These are phyloP conservation scores for Pelargonium nanum DNA, from an alignment of 345 rosid species.

Conservation along the genomic window DNA sequence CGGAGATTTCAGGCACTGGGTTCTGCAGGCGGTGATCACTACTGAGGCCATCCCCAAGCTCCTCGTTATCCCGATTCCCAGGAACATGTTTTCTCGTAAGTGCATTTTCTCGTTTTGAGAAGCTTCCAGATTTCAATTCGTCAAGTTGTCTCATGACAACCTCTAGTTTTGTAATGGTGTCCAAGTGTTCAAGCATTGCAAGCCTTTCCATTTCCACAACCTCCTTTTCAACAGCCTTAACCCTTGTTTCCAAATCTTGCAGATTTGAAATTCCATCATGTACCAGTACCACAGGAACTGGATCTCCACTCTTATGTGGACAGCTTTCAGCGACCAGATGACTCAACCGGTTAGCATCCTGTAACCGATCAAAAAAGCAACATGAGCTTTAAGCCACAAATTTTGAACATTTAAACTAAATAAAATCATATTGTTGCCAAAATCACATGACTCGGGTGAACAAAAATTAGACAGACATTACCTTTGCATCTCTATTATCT, in stretches of 20 bases:
- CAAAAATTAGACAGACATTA: constrained; percentile 21
- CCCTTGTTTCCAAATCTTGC: constrained; percentile 45
- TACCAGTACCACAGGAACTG: constrained; percentile 7
- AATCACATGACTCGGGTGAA: neutral
- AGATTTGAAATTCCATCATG: constrained; percentile 29
- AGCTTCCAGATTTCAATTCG: constrained; percentile 31
- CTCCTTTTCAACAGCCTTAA: constrained; percentile 56
- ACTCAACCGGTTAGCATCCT: constrained; percentile 29
- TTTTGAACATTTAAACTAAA: neutral
- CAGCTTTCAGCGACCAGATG: constrained; percentile 21
- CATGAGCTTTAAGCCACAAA: constrained; percentile 2
- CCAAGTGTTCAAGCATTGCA: constrained; percentile 37
- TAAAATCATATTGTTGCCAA: neutral
- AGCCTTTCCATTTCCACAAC: constrained; percentile 52
- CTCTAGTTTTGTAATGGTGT: constrained; percentile 46
- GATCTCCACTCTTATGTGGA: constrained; percentile 21
- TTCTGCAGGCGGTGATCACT: constrained; percentile 29
- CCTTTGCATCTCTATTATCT: constrained; percentile 35
- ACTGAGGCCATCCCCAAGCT: constrained; percentile 9
- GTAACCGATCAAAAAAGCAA: constrained; percentile 8
- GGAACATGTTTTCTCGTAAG: constrained; percentile 22
- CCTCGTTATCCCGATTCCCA: constrained; percentile 25
- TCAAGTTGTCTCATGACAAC: constrained; percentile 42
- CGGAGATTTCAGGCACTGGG: constrained; percentile 30
- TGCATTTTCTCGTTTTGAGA: constrained; percentile 16